Percentiles rank a stretch among this genome's conserved stretches.
Conservation (phyloP, 768 basidiomycete genomes). For the Xerocomus brunneocitrinus region DNA sequence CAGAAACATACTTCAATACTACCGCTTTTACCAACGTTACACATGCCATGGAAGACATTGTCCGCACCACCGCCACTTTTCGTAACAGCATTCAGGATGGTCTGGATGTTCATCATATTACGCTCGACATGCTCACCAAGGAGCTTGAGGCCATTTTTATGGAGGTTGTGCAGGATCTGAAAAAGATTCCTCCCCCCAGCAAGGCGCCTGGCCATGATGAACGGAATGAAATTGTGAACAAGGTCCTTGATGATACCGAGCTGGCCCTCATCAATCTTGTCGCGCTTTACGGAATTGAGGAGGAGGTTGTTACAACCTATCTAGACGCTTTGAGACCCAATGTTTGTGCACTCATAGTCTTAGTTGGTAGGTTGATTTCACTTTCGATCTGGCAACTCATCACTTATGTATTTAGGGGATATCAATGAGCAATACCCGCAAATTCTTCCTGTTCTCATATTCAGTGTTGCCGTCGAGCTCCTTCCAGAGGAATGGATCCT, state of each 20-base stretch:
- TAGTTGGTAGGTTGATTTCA: constrained; percentile 5
- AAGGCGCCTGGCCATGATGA: constrained; percentile 3
- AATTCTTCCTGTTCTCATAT: constrained; percentile 1
- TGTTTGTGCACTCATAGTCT: not conserved
- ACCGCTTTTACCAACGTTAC: constrained; percentile 3
- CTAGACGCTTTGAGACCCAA: constrained; percentile 4
- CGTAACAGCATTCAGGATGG: constrained; percentile 8
- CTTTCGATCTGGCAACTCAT: too few species aligned
- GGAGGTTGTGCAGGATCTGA: not conserved
- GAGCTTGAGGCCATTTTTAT: constrained; percentile 13
- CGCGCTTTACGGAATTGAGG: constrained; percentile 1
- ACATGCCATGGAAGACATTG: constrained; percentile 6
- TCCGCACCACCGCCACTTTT: constrained; percentile 10
- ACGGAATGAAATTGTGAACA: constrained; percentile 5
- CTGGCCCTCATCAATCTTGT: constrained; percentile 2
- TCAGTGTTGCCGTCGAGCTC: constrained; percentile 1
- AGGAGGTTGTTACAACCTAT: constrained; percentile 1
- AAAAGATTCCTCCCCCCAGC: not conserved
- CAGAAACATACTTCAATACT: not conserved
- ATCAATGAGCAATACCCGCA: constrained; percentile 10
- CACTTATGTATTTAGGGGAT: not conserved
- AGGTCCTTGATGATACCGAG: not conserved
- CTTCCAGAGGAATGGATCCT: constrained; percentile 13
- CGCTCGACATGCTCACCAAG: constrained; percentile 4
- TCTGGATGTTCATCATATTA: constrained; percentile 5